Evolutionary conservation across 2,329 filamentous ascomycete species (phyloP), one percentile per base, ranked within the genome.

Genomic region (Ophiobolus disseminans): DNA sequence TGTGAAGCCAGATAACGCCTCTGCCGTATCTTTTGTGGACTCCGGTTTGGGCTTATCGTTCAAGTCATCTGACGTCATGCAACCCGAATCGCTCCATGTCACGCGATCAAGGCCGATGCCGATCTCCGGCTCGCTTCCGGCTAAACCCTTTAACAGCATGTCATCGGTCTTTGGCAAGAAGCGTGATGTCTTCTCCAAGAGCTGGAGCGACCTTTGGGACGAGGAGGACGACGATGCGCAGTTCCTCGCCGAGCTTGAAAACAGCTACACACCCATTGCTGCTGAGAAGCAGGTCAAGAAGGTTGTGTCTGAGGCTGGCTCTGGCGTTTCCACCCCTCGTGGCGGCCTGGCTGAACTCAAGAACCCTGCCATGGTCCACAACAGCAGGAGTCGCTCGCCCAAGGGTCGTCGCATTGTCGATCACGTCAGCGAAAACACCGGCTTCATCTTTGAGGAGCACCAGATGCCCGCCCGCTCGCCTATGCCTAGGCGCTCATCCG

Each of bases 151-250:
- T 60, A 80, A 84, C 44, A 86, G 89, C 53, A 87, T 93, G 81
- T 86, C 89, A 4, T 84, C 88, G 68, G 84, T 93, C 40, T 93
- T 96, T 69, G 90, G 89, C 41, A 86, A 86, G 66, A 86, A 88
- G 70, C 83, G 85, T 55, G 88, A 93, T 36, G 79, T 83, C 38
- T 90, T 95, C 38, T 96, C 94, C 47, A 97, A 97, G 87, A 97
- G 94, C 80, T 99, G 94, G 94, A 96, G 92, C 67, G 94, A 99
- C 73, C 86, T 97, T 73, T 97, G 91, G 88, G 93, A 97, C 50
- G 93, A 97, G 73, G 93, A 97, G 70, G 93, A 97, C 44, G 91
- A 94, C 66, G 86, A 89, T 57, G 58, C 58, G 42, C 86, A 66
- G 40, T 67, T 65, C 44, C 55, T 70, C 14, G 68, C 88, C 55